Evolutionary conservation across 768 basidiomycete genomes (phyloP).

Genomic region (Russula earlei): DNA sequence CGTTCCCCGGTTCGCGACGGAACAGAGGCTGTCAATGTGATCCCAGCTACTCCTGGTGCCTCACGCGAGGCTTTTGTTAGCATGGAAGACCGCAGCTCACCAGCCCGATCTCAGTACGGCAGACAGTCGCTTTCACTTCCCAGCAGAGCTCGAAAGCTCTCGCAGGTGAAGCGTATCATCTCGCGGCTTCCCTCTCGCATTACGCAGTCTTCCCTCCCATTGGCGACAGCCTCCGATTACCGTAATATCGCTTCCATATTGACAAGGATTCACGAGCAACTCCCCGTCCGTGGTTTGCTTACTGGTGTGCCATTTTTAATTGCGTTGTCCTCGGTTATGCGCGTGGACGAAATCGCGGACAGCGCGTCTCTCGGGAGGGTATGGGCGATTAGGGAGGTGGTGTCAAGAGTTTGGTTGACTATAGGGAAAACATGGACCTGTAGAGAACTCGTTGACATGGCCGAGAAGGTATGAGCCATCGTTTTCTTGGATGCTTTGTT

Average conservation of each 20-base stretch:
- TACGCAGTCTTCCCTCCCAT: conserved; percentile 31
- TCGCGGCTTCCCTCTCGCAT: conserved; percentile 38
- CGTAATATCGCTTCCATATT: conserved; percentile 61
- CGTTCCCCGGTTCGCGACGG: conserved; percentile 22
- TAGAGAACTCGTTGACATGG: conserved; percentile 40
- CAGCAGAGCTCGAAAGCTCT: conserved; percentile 48
- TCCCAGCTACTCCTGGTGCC: conserved; percentile 20
- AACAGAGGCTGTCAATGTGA: conserved; percentile 12
- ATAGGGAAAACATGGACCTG: conserved; percentile 69
- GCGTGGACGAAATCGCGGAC: conserved; percentile 34
- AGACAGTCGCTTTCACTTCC: conserved; percentile 40
- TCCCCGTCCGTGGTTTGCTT: conserved; percentile 68
- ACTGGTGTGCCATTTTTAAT: conserved; percentile 81
- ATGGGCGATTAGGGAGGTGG: conserved; percentile 49
- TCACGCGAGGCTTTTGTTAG: conserved; percentile 27
- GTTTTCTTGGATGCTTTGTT: not conserved
- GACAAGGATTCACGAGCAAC: conserved; percentile 51
- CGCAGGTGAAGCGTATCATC: conserved; percentile 43
- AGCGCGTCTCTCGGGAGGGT: conserved; percentile 35
- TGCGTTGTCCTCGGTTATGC: conserved; percentile 51
- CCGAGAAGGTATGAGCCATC: conserved; percentile 41
- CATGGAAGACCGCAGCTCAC: conserved; percentile 26
- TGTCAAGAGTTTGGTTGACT: conserved; percentile 54
- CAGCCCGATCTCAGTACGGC: conserved; percentile 29
- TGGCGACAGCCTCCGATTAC: conserved; percentile 68